Base-by-base conservation (phyloP, 2,329 filamentous ascomycete genomes). In the Aspergillus nomiae region DNA sequence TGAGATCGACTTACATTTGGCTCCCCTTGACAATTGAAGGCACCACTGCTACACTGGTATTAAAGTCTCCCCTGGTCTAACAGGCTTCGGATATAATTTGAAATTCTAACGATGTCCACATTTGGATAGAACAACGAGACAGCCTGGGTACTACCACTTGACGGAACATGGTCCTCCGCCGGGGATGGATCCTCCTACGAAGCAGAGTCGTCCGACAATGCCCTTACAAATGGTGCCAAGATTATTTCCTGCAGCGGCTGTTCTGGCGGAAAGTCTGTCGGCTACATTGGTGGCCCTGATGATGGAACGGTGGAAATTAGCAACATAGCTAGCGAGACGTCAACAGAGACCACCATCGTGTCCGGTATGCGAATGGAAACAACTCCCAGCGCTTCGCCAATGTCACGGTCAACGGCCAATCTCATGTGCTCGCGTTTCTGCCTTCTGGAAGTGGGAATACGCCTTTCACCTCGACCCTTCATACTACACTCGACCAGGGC, bases 1-100 rank as follows among this genome's bases (percentile, higher is more conserved):
- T 83, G 74, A 77, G 83, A 0, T 86, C 83, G 58, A 89, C 87
- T 0, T 90, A 90, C 68, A 77, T 90, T 46, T 90, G 88, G 88
- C 80, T 90, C 0, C 88, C 88, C 0, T 74, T 90, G 0, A 67
- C 56, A 0, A 46, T 68, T n/a, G 28, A 51, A 6, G 66, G 61
- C 2, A 61, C 65, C 0, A 62, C 34, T 0, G 66, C 63, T 4
- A 41, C 58, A 1, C 12, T 66, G 14, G 65, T 66, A 53, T 36
- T 56, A 19, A 9, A 3, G 0, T 24, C 16, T 9, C 14, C 24
- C 19, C 11, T 30, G 14, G 12, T 8, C 21, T 11, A 5, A 26
- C 14, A 24, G 6, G 2, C 11, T 24, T 11, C 4, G 4, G 4
- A 24, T 45, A 21, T 2, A 45, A 4, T 2, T 9, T 14, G 12